Base-by-base conservation (phyloP, 2,329 filamentous ascomycete genomes). In the Fusarium cicatricum region DNA sequence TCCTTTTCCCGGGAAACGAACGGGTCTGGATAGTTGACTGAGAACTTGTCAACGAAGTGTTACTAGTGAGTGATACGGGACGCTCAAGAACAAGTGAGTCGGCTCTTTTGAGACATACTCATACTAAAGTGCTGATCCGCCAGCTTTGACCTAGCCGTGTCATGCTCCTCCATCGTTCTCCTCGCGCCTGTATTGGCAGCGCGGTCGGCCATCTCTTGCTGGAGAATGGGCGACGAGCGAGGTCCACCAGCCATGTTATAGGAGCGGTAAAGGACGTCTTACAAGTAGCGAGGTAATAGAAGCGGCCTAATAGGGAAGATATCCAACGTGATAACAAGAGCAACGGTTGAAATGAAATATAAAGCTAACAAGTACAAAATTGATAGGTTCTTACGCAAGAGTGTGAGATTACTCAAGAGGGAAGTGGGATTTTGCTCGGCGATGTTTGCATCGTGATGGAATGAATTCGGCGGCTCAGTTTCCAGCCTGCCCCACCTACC, bases 121-220 rank as follows among this genome's bases (percentile, higher is more conserved):
- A 77, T 74, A 48, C 76, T 79, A 64, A 84, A 83, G 10, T 74
- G 73, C 37, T 75, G 74, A 57, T 84, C 81, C 1, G 70, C 52
- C 1, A 85, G 73, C 16, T 68, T 76, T 2, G 71, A 52, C 37
- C 73, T 77, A 10, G 70, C 65, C 5, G 58, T 47, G 5, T 82
- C 77, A 33, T 69, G 71, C 38, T 84, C 81, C 8, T 83, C 80
- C 39, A 69, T 76, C 47, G 71, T 70, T 66, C 78, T 75, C 60
- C 73, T 75, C 12, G 71, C 70, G 45, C 71, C 69, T 62, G 57
- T 58, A 39, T 67, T 65, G 55, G 56, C 55, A 37, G 54, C 43
- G n/a, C 64, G 44, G 40, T 67, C 66, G 43, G 62, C 53, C 46
- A 62, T 61, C 40, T 63, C 62, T 36, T 68, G 61, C 39, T 64